A percentile compares a stretch with the other conserved stretches of the same genome.
phyloP scores from a whole-genome alignment of 129 eudicot genomes.

The Helianthus tuberosus region DNA sequence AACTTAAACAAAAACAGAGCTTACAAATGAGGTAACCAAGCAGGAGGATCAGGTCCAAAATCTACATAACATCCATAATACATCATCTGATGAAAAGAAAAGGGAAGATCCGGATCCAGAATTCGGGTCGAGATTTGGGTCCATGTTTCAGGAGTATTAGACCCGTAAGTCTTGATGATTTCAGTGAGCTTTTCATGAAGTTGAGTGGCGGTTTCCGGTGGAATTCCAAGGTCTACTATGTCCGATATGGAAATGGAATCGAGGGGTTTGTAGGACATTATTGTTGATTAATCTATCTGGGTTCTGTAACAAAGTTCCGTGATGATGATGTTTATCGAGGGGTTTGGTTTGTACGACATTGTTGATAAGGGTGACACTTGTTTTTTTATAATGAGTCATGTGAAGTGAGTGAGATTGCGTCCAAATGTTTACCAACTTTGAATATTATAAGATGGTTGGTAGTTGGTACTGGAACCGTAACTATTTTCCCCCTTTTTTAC shows the following conservation, averaged over 20 bases:
- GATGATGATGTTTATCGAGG: not conserved
- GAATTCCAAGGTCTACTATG: conserved; percentile 52
- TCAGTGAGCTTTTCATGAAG: conserved; percentile 54
- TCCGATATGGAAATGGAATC: conserved; percentile 56
- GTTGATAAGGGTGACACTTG: not conserved
- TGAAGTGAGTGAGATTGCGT: conserved; percentile 4
- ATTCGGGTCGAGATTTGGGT: too few species aligned
- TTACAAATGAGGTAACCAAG: too few species aligned
- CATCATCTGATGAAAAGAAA: too few species aligned
- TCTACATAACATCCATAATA: too few species aligned
- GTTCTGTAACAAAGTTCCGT: not conserved
- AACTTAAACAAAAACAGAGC: too few species aligned
- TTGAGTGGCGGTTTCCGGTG: conserved; percentile 43
- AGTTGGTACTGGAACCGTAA: too few species aligned
- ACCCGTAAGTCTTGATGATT: conserved; percentile 47
- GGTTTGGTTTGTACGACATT: too few species aligned
- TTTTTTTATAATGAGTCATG: not conserved
- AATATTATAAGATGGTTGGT: not conserved
- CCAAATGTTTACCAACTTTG: not conserved
- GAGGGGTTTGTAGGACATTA: conserved; percentile 72
- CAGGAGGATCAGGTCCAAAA: too few species aligned
- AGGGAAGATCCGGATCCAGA: too few species aligned
- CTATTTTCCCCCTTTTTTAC: too few species aligned
- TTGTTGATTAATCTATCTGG: not conserved
- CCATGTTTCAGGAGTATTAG: conserved; percentile 16